Evolutionary conservation across 1,284 basidiomycete species (phyloP), one percentile per base, ranked within the genome.

Genomic region (Pholiota adiposa): DNA sequence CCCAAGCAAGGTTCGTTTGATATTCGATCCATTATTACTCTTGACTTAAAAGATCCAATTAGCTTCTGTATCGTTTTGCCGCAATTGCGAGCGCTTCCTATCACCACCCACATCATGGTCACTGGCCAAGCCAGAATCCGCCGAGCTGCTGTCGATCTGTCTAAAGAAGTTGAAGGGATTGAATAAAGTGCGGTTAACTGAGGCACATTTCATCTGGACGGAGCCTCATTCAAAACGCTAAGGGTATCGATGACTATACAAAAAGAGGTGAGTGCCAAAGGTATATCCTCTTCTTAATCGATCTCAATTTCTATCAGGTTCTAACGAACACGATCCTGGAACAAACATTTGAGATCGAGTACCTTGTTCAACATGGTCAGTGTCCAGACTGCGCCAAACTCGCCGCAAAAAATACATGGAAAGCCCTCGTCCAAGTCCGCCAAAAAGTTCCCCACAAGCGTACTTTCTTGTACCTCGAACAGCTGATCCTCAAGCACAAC

Each of bases 401-500:
- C 4, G 97, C 97, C 0, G 97, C 97, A 3, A 99, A 99, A 79
- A 98, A 99, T 74, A 98, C 96, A 0, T 99, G 97, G 97, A 94
- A 94, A 70, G 96, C 97, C 0, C 84, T 95, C 55, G 96, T 99
- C 2, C 97, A 99, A 81, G 95, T 98, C 33, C 89, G 97, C 52
- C 97, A 99, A 73, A 99, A 99, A 79, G 96, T 97, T 51, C 84
- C 93, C 11, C 97, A 99, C 76, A 99, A 99, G 77, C 89, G 97
- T 59, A 99, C 97, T 2, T 99, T 99, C 82, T 79, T 99, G 70
- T 99, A 92, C 81, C 87, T 99, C 62, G 97, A 99, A 78, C 97
- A 99, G 74, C 85, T 98, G 65, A 98, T 99, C 72, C 81, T 99
- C 71, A 98, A 97, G 76, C 94, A 98, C 73, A 91, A 92, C 65